Percentiles rank a stretch among this genome's conserved stretches.
Evolutionary conservation across 176 grass and related monocot genomes (phyloP).

Genomic region (Chrysopogon serrulatus): DNA sequence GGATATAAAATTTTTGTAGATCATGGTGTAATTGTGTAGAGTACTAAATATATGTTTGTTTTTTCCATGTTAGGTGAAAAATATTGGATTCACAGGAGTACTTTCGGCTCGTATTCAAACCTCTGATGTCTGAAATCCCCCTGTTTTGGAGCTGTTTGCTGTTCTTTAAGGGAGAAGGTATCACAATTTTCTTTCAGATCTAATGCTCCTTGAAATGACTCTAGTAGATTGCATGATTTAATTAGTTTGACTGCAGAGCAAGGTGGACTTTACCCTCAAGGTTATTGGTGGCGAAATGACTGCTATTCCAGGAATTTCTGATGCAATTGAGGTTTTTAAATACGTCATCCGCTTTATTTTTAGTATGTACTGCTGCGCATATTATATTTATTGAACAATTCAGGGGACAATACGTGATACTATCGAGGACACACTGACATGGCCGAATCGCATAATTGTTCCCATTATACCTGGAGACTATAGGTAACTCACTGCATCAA

Average conservation of each 20-base stretch:
- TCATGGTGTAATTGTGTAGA: not conserved
- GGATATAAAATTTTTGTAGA: not conserved
- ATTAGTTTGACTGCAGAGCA: constrained; percentile 72
- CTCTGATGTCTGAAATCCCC: constrained; percentile 74
- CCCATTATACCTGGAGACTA: constrained; percentile 95
- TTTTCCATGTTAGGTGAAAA: constrained; percentile 74
- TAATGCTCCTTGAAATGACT: not conserved
- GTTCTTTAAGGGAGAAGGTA: constrained; percentile 97
- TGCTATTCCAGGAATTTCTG: constrained; percentile 97
- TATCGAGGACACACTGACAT: constrained; percentile 87
- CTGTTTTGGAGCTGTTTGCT: constrained; percentile 88
- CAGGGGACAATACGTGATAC: constrained; percentile 91
- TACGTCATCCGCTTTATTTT: constrained; percentile 3
- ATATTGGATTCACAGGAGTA: constrained; percentile 85
- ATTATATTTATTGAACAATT: constrained; percentile 21
- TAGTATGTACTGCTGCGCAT: not conserved
- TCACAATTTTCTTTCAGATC: constrained; percentile 19
- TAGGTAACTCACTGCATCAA: constrained; percentile 49
- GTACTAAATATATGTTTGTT: not conserved
- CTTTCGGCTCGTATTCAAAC: constrained; percentile 87
- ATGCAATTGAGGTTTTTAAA: constrained; percentile 90
- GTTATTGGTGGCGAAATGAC: constrained; percentile 93
- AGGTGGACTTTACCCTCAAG: constrained; percentile 93
- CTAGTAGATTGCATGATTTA: constrained; percentile 19
- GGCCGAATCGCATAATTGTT: constrained; percentile 90